Evolutionary conservation across 768 basidiomycete genomes (phyloP).

Genomic region (Tricholoma flavovirens): DNA sequence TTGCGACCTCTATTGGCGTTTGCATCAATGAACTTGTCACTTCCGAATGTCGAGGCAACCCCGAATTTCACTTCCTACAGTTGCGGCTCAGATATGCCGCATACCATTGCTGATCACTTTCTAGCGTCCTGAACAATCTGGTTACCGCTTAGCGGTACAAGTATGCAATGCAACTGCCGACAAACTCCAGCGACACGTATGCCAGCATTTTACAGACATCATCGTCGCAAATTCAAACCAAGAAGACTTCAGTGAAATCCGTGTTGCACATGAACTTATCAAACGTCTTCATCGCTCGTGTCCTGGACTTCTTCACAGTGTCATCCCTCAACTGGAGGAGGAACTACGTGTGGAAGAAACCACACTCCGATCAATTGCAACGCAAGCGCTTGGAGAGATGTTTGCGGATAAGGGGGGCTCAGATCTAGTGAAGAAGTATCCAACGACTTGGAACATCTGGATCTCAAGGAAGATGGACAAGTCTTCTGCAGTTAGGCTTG

Average conservation of each 20-base stretch:
- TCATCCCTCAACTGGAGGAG: slow-evolving; percentile 90
- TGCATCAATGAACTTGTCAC: neutral
- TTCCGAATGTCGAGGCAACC: neutral
- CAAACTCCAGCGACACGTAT: slow-evolving; percentile 84
- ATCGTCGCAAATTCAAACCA: slow-evolving; percentile 58
- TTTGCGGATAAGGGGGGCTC: slow-evolving; percentile 69
- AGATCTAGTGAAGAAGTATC: slow-evolving; percentile 78
- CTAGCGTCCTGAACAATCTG: slow-evolving; percentile 66
- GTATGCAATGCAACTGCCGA: slow-evolving; percentile 82
- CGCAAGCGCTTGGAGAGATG: slow-evolving; percentile 86
- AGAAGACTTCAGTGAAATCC: slow-evolving; percentile 64
- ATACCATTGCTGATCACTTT: slow-evolving; percentile 4
- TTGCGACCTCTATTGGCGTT: neutral
- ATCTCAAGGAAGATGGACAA: slow-evolving; percentile 75
- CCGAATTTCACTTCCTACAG: neutral
- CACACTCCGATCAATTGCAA: slow-evolving; percentile 71
- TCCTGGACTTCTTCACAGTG: slow-evolving; percentile 78
- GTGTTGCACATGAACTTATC: slow-evolving; percentile 79
- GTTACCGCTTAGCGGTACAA: slow-evolving; percentile 77
- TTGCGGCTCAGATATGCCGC: neutral
- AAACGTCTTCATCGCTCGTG: slow-evolving; percentile 75
- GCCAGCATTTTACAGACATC: slow-evolving; percentile 89
- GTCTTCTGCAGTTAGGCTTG: slow-evolving; percentile 59
- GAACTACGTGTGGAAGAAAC: slow-evolving; percentile 76
- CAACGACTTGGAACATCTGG: slow-evolving; percentile 84